These are phyloP conservation scores for Didymella lethalis DNA, from an alignment of 2,329 filamentous ascomycete genomes.

Conservation along the genomic window DNA sequence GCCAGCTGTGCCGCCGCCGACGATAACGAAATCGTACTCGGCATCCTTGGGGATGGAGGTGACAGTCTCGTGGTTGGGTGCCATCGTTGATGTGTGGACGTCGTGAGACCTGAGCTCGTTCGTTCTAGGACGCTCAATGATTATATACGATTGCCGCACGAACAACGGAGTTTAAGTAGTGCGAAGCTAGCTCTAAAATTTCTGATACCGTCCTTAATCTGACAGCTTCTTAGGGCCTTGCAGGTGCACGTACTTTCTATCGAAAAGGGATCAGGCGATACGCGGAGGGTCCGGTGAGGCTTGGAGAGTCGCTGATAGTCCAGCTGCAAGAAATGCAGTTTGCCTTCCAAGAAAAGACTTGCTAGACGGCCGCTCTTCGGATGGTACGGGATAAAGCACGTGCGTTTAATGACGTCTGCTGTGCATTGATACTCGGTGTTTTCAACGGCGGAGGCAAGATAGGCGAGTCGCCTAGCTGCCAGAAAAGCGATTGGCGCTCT, in stretches of 20 bases:
- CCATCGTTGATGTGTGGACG: slow-evolving; percentile 31
- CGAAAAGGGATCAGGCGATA: slow-evolving; percentile 14
- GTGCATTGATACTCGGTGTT: slow-evolving; percentile 14
- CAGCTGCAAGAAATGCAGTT: slow-evolving; percentile 40
- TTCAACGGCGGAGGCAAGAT: slow-evolving; percentile 16
- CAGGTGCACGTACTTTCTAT: slow-evolving; percentile 17
- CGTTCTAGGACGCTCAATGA: slow-evolving; percentile 7
- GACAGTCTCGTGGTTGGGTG: slow-evolving; percentile 61
- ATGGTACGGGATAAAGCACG: slow-evolving; percentile 34
- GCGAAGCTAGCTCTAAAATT: slow-evolving; percentile 20
- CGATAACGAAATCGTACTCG: slow-evolving; percentile 80
- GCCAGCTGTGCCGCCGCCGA: slow-evolving; percentile 85
- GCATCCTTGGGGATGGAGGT: slow-evolving; percentile 70
- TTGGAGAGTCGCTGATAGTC: slow-evolving; percentile 21
- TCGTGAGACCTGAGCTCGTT: slow-evolving; percentile 6
- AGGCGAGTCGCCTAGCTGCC: slow-evolving; percentile 5
- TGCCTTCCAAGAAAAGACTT: slow-evolving; percentile 42
- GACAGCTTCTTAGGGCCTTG: slow-evolving; percentile 12
- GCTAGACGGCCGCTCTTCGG: slow-evolving; percentile 36
- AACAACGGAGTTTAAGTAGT: slow-evolving; percentile 15
- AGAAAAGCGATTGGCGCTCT: slow-evolving; percentile 11
- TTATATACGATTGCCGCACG: slow-evolving; percentile 14
- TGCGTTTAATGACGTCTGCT: slow-evolving; percentile 27
- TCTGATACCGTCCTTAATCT: slow-evolving; percentile 19
- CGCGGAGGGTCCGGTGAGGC: slow-evolving; percentile 23